These are phyloP conservation scores for Trichothecium roseum DNA, from an alignment of 2,329 filamentous ascomycete genomes.

Conservation along the genomic window DNA sequence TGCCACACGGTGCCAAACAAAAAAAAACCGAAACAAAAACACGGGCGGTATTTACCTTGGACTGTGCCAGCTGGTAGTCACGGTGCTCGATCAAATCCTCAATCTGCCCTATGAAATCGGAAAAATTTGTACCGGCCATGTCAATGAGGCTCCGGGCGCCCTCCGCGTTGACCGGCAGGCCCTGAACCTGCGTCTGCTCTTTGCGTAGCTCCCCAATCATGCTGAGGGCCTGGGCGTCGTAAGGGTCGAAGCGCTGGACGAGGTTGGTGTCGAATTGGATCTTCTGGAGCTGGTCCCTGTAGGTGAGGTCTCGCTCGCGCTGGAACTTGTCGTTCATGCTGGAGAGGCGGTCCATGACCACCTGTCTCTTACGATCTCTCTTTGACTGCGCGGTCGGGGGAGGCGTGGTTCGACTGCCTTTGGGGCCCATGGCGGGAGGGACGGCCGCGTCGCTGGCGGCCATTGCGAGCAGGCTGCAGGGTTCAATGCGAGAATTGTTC, in stretches of 20 bases:
- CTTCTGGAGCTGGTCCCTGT: conserved; percentile 80
- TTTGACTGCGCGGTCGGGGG: conserved; percentile 52
- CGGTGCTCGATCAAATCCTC: conserved; percentile 82
- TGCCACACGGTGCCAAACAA: too few species aligned
- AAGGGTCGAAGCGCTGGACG: conserved; percentile 76
- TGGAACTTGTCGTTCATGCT: conserved; percentile 69
- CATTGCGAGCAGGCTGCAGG: conserved; percentile 15
- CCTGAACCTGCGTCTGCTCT: conserved; percentile 38
- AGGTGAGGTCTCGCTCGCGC: conserved; percentile 71
- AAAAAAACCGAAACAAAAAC: too few species aligned
- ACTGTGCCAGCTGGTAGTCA: conserved; percentile 70
- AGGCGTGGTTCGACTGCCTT: conserved; percentile 24
- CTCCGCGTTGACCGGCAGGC: conserved; percentile 25
- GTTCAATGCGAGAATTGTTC: too few species aligned
- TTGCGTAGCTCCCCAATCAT: conserved; percentile 55
- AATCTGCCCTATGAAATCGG: conserved; percentile 74
- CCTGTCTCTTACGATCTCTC: conserved; percentile 79
- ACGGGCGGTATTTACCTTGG: conserved; percentile 50
- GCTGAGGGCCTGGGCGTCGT: conserved; percentile 61
- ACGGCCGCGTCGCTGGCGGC: conserved; percentile 26
- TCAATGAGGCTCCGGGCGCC: conserved; percentile 48
- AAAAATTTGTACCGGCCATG: conserved; percentile 75
- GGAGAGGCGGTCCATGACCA: conserved; percentile 68
- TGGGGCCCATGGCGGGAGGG: conserved; percentile 19
- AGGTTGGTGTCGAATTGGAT: conserved; percentile 86